Evolutionary conservation across 352 stramenopile genomes (phyloP).

Genomic region (Pythium sp.): DNA sequence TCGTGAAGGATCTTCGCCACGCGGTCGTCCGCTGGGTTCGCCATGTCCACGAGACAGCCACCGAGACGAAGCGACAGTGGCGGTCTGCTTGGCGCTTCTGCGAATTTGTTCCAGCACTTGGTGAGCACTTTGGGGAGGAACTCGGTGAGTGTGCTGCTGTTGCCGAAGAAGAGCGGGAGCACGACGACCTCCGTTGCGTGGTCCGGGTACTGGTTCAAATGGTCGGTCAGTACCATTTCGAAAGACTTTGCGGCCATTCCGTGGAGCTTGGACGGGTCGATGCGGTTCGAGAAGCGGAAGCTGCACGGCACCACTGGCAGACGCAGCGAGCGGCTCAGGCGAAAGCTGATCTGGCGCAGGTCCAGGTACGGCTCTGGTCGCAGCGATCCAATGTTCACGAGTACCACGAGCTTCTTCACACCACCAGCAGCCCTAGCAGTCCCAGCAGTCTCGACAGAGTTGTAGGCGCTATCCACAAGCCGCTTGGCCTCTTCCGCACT

Average conservation of each 20-base stretch:
- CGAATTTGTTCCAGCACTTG: slow-evolving; percentile 34
- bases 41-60: slow-evolving; percentile 56
- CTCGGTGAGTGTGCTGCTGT: slow-evolving; percentile 70
- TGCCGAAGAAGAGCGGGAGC: slow-evolving; percentile 82
- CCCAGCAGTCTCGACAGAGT: slow-evolving; percentile 3
- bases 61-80: slow-evolving; percentile 41
- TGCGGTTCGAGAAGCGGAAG: slow-evolving; percentile 78
- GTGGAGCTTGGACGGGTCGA: slow-evolving; percentile 54
- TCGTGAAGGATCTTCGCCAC: slow-evolving; percentile 65
- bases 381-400: slow-evolving; percentile 79
- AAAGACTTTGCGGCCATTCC: slow-evolving; percentile 62
- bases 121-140: slow-evolving; percentile 60
- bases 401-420: slow-evolving; percentile 32
- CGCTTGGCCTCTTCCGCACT: background rate
- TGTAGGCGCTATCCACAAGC: background rate
- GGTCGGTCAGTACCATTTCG: slow-evolving; percentile 53
- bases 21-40: slow-evolving; percentile 42
- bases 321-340: slow-evolving; percentile 52
- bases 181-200: slow-evolving; percentile 37
- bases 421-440: background rate
- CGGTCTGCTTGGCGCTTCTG: background rate
- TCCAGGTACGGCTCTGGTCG: slow-evolving; percentile 66
- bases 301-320: slow-evolving; percentile 64
- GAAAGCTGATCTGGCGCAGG: slow-evolving; percentile 69
- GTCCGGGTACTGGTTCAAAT: slow-evolving; percentile 27